Percentiles rank a stretch among this genome's conserved stretches.
Conservation (phyloP, 495 filamentous ascomycete species). For the Hyaloscypha hepaticicola region DNA sequence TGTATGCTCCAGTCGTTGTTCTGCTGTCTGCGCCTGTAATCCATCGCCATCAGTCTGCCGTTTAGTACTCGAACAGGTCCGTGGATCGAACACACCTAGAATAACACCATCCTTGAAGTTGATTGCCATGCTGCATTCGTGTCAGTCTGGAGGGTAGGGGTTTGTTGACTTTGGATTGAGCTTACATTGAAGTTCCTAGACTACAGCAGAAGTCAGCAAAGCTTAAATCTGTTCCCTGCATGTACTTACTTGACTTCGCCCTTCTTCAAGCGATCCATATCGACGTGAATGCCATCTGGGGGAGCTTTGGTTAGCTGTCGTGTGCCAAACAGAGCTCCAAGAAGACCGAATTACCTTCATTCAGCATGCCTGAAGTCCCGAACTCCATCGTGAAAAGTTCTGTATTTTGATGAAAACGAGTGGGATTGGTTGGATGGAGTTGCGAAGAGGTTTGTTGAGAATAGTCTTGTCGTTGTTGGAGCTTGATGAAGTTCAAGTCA, state of each 20-base stretch:
- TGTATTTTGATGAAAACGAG: background rate
- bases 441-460: conserved; percentile 2
- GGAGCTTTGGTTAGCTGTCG: conserved; percentile 21
- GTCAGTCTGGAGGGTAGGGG: conserved; percentile 23
- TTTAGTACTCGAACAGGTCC: background rate
- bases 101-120: conserved; percentile 98
- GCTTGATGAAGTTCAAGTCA: conserved; percentile 25
- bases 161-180: conserved; percentile 26
- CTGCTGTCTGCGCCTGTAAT: conserved; percentile 80
- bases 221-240: conserved; percentile 3
- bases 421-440: background rate
- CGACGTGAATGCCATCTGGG: conserved; percentile 95
- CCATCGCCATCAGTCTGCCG: conserved; percentile 24
- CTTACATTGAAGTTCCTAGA: conserved; percentile 97
- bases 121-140: conserved; percentile 69
- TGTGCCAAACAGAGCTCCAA: conserved; percentile 20
- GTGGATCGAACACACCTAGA: conserved; percentile 54
- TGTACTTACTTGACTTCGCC: conserved; percentile 83
- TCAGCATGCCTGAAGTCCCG: conserved; percentile 66
- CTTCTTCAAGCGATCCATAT: conserved; percentile 93
- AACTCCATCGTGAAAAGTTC: conserved; percentile 50
- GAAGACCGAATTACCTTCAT: conserved; percentile 55
- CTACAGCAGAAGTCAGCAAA: conserved; percentile 48
- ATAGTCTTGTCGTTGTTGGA: conserved; percentile 17
- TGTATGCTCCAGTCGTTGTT: conserved; percentile 98